A percentile compares a stretch with the other conserved stretches of the same genome.
phyloP scores from a whole-genome alignment of 2,329 filamentous ascomycete genomes.

The Gyromitra esculenta region DNA sequence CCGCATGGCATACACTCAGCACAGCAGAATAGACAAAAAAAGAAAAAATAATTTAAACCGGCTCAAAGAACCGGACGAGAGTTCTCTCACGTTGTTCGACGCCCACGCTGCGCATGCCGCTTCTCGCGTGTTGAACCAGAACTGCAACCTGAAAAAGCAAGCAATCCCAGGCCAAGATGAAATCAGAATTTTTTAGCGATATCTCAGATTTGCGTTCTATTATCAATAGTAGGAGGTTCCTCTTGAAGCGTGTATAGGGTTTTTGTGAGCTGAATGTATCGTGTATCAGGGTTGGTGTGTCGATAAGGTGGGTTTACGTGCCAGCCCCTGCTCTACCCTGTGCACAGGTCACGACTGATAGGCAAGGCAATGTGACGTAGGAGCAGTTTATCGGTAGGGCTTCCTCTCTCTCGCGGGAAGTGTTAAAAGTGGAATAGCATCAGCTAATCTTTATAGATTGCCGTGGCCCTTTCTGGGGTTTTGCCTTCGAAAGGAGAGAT shows the following conservation, averaged over 20 bases:
- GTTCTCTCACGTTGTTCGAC: not conserved
- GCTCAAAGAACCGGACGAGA: not conserved
- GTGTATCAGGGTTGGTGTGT: not conserved
- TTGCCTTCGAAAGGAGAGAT: not conserved
- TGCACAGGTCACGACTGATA: not conserved
- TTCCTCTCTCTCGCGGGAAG: not conserved
- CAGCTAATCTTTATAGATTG: not conserved
- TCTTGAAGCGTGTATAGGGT: not conserved
- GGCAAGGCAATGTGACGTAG: not conserved
- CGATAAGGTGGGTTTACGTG: not conserved
- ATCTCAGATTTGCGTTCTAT: not conserved
- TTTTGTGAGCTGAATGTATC: slow-evolving; percentile 6
- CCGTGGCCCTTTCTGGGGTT: not conserved
- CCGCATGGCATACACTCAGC: not conserved
- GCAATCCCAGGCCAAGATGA: too few species aligned
- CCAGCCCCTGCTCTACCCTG: not conserved
- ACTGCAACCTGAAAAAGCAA: slow-evolving; percentile 14
- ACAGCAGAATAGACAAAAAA: not conserved
- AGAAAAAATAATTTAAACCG: not conserved
- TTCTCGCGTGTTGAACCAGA: slow-evolving; percentile 6
- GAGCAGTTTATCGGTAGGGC: not conserved
- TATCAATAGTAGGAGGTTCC: not conserved
- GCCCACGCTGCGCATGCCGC: not conserved
- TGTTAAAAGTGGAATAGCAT: not conserved
- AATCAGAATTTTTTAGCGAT: slow-evolving; percentile 9